These are phyloP conservation scores for Candida ortonii DNA, from an alignment of 805 yeast genomes.

Conservation along the genomic window DNA sequence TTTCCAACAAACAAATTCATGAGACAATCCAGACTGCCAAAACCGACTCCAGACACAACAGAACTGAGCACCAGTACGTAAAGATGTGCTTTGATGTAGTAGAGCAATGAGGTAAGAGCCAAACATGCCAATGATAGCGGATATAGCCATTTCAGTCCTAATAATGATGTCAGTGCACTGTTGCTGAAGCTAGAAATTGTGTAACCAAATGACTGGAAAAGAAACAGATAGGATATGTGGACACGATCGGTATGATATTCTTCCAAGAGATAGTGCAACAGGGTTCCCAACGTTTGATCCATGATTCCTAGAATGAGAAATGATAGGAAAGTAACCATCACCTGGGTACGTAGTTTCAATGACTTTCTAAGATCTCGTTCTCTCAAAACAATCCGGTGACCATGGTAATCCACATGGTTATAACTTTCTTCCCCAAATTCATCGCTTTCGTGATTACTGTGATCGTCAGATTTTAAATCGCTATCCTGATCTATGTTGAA, in stretches of 20 bases:
- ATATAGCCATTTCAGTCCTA: conserved; percentile 53
- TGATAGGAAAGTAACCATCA: conserved; percentile 36
- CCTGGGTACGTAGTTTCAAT: conserved; percentile 40
- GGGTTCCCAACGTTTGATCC: conserved; percentile 61
- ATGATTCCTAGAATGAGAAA: conserved; percentile 52
- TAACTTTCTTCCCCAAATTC: conserved; percentile 6
- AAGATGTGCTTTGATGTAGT: conserved; percentile 42
- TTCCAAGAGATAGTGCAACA: conserved; percentile 49
- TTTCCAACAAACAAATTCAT: conserved; percentile 52
- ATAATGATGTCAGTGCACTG: conserved; percentile 36
- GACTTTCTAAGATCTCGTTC: conserved; percentile 42
- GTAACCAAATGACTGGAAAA: conserved; percentile 55
- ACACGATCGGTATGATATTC: conserved; percentile 49
- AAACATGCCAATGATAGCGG: conserved; percentile 11
- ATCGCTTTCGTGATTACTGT: conserved; percentile 3
- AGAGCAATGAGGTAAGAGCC: conserved; percentile 23
- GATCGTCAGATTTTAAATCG: no score
- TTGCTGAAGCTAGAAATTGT: conserved; percentile 49
- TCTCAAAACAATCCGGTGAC: no score
- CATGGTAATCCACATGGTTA: no score
- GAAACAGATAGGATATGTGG: conserved; percentile 46
- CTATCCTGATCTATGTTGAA: not conserved
- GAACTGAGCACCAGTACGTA: conserved; percentile 38
- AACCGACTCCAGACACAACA: conserved; percentile 49
- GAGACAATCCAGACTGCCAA: conserved; percentile 55